A percentile compares a stretch with the other conserved stretches of the same genome.
Conservation (phyloP, 768 basidiomycete species). For the Hygrocybe coccinea region DNA sequence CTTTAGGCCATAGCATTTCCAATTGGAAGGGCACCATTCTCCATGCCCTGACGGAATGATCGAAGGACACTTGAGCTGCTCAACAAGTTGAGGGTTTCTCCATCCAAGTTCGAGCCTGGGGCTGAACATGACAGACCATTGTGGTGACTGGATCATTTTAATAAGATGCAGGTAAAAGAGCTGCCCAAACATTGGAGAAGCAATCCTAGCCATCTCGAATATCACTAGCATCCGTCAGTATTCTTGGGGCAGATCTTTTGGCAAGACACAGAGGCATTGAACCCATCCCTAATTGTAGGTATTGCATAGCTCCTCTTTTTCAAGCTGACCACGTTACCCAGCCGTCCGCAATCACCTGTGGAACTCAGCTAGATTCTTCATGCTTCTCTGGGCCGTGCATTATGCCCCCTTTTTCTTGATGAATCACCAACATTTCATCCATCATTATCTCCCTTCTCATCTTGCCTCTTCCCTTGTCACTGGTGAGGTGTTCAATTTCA, state of each 20-base stretch:
- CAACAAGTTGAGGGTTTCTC: too few species aligned
- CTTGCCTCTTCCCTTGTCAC: constrained; percentile 88
- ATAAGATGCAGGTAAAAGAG: too few species aligned
- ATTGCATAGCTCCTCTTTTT: background rate
- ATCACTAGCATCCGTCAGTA: too few species aligned
- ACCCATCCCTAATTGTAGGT: constrained; percentile 84
- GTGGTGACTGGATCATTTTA: too few species aligned
- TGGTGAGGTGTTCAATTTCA: constrained; percentile 86
- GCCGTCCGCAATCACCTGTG: constrained; percentile 90
- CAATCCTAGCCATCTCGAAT: too few species aligned
- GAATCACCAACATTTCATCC: constrained; percentile 93
- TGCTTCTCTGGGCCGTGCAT: constrained; percentile 90
- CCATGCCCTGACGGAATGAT: too few species aligned
- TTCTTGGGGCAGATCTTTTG: constrained; percentile 83
- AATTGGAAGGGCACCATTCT: too few species aligned
- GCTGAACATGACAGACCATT: too few species aligned
- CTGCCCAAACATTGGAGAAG: too few species aligned
- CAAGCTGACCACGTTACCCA: constrained; percentile 30
- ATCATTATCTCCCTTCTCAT: constrained; percentile 97
- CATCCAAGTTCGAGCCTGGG: too few species aligned
- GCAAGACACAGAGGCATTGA: constrained; percentile 80
- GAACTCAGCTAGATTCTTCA: constrained; percentile 95
- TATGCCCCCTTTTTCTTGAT: constrained; percentile 98
- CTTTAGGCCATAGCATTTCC: too few species aligned
- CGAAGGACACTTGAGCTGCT: too few species aligned